Base-by-base conservation (phyloP, 2,329 filamentous ascomycete genomes). In the Endocalyx cinctus region DNA sequence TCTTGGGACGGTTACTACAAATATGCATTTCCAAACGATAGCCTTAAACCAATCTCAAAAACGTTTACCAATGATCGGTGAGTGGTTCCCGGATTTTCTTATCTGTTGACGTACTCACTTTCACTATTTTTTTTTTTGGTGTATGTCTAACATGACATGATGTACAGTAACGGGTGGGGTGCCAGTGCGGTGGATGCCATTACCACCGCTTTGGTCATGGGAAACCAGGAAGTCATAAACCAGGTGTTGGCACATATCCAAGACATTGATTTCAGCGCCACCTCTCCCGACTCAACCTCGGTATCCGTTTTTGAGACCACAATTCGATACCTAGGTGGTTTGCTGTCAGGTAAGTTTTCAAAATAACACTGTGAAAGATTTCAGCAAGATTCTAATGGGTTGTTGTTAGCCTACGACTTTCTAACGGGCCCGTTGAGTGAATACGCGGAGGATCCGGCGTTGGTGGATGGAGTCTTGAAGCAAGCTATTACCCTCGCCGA, bases 241-340 rank as follows among this genome's bases (percentile, higher is more conserved):
- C 67, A 79, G 33, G 88, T 94, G 42, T 59, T 94, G 14, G 67
- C 82, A 5, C 81, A 80, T 52, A 74, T 94, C 28, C 72, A 77
- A 0, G 74, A 62, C 0, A 82, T 94, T 50, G 68, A 94, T 58
- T 94, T 86, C 52, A 72, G 72, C 26, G 64, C 68, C 10, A 84
- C 82, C 1, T 50, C 67, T 3, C 59, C 67, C 2, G 60, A 67
- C 10, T 41, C 25, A 2, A 44, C 47, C 18, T 30, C 29, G 8
- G 78, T 94, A 30, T 90, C 83, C 23, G 61, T 95, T 6, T 95
- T 95, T 50, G 88, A 95, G 61, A 94, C 87, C 0, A 95, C 86
- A 1, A 94, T 95, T 51, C 80, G 88, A 17, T 94, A 94, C 50
- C 64, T 95, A 1, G 88, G 77, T 8, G 88, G 87, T 12, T 69